A percentile compares a stretch with the other conserved stretches of the same genome.
Conservation (phyloP, 768 basidiomycete genomes). For the Mycena filopes region DNA sequence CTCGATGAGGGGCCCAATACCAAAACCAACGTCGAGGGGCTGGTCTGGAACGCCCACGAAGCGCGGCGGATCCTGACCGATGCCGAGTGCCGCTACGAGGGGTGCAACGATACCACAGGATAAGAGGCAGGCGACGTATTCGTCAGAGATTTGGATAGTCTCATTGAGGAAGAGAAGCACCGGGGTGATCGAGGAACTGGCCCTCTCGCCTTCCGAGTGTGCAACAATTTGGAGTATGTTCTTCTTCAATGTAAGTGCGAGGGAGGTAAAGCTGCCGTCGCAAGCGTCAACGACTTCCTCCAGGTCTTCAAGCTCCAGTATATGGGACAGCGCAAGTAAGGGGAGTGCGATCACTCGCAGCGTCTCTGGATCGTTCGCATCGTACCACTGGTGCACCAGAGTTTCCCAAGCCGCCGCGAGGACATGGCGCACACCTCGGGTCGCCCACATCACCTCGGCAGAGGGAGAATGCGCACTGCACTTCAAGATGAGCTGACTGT, state of each 20-base stretch:
- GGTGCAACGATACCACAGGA: constrained; percentile 15
- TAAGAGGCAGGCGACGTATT: constrained; percentile 13
- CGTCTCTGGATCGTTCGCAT: constrained; percentile 10
- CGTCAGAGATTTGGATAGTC: not conserved
- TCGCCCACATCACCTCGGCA: constrained; percentile 3
- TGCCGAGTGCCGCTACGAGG: constrained; percentile 16
- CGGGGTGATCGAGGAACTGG: constrained; percentile 11
- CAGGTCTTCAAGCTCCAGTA: constrained; percentile 9
- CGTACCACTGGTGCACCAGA: constrained; percentile 6
- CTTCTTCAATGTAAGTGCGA: constrained; percentile 9
- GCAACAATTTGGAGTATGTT: constrained; percentile 18
- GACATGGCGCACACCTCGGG: constrained; percentile 12
- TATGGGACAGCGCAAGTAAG: constrained; percentile 22
- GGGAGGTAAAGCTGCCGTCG: constrained; percentile 12
- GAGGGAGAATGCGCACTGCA: constrained; percentile 16
- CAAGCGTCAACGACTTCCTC: constrained; percentile 18
- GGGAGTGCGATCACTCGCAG: constrained; percentile 15
- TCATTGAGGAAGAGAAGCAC: constrained; percentile 9
- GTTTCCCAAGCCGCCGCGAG: constrained; percentile 16
- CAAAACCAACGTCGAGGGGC: constrained; percentile 2
- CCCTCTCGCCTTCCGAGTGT: constrained; percentile 8
- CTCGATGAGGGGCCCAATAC: constrained; percentile 9
- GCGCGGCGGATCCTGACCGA: constrained; percentile 6
- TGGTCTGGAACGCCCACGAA: constrained; percentile 8
- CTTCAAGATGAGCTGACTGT: constrained; percentile 15